These are phyloP conservation scores for Calonectria pseudoturangicola DNA, from an alignment of 2,329 filamentous ascomycete species.

Conservation along the genomic window DNA sequence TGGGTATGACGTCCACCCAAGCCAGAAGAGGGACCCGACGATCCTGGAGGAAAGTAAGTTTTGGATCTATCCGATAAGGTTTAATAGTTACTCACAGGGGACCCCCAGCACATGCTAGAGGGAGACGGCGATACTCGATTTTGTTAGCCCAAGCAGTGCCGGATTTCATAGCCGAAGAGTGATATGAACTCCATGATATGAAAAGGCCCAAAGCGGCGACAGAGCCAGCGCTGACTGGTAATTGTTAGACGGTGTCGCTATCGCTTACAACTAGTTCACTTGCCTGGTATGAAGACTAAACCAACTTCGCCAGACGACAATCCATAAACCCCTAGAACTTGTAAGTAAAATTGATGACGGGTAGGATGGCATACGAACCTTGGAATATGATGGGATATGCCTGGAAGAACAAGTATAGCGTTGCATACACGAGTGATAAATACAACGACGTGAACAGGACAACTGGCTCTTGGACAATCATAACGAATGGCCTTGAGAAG, in stretches of 20 bases:
- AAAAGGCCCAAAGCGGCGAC: neutral
- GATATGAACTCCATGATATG: neutral
- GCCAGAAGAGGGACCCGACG: conserved; percentile 14
- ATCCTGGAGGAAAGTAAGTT: neutral
- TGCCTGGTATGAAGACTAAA: neutral
- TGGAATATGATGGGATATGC: conserved; percentile 15
- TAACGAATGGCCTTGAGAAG: neutral
- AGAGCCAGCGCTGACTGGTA: neutral
- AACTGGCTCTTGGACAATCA: neutral
- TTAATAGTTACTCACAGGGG: neutral
- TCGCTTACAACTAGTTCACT: neutral
- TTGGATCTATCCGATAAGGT: neutral
- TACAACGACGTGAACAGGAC: neutral
- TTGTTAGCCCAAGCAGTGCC: neutral
- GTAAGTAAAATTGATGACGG: neutral
- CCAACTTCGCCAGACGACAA: neutral
- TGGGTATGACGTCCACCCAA: neutral
- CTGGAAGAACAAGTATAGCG: neutral
- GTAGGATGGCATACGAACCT: neutral
- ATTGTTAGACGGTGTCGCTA: neutral
- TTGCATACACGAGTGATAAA: neutral
- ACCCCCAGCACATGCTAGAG: neutral
- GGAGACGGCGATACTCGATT: neutral
- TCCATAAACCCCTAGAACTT: neutral
- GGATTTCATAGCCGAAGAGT: neutral